Base-by-base conservation (phyloP, 495 filamentous ascomycete species). In the Hypoxylon cercidicola region DNA sequence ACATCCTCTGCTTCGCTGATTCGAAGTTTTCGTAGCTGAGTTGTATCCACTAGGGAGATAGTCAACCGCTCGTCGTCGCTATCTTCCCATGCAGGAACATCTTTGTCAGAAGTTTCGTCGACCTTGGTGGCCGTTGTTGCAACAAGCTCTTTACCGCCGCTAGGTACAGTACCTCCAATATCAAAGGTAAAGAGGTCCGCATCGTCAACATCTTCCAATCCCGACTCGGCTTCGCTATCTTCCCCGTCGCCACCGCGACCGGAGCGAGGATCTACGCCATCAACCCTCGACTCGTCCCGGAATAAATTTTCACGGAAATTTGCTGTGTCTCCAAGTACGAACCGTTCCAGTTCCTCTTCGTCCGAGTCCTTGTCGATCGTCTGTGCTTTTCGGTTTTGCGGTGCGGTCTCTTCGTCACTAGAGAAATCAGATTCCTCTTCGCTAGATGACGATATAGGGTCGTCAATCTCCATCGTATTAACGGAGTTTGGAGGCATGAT, bases 31-130 rank as follows among this genome's bases (percentile, higher is more conserved):
- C 94, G 83, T 69, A 96, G 76, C 45, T 88, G 84, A 16, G 84
- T 82, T 40, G 88, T 85, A 39, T 87, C 82, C 9, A 90, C 90
- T 11, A 99, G 84, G 3, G 93, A 97, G 45, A 99, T 81, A 16
- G 85, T 85, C 49, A 97, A 78, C 37, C 89, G 85, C 71, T 99
- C 95, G 68, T 99, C 95, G 67, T 98, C 95, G 75, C 93, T 97
- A 77, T 99, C 95, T 64, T 92, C 86, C 95, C 95, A 99, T 12
- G 91, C 89, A 10, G 90, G 78, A 55, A 58, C 55, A 1, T 74
- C 68, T 0, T 74, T 74, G 10, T 77, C 72, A 20, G 73, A 71
- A 1, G 72, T 70, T 18, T 75, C 68, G 15, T 55, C 69, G n/a
- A 71, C 60, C 5, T 75, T 75, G 28, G 78, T 75, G 6, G 72